Percentiles rank a stretch among this genome's conserved stretches.
These are phyloP conservation scores for Penicillium sp. DNA, from an alignment of 2,329 filamentous ascomycete genomes.

Conservation along the genomic window DNA sequence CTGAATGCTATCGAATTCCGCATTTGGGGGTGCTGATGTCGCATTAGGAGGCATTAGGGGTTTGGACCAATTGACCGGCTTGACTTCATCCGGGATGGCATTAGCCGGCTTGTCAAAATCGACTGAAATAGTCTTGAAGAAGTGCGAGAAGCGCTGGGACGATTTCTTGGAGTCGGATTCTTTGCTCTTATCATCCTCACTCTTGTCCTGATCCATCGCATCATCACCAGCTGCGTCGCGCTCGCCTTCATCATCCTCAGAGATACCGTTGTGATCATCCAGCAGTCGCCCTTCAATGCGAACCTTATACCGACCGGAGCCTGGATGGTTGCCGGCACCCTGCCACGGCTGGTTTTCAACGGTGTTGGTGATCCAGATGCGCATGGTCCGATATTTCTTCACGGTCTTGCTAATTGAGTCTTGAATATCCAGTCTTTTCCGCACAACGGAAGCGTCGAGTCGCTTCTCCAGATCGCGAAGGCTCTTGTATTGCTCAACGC, in stretches of 20 bases:
- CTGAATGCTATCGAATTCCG: constrained; percentile 85
- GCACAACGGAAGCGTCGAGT: constrained; percentile 88
- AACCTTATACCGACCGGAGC: constrained; percentile 65
- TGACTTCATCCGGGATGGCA: constrained; percentile 44
- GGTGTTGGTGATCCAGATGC: constrained; percentile 93
- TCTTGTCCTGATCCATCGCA: constrained; percentile 62
- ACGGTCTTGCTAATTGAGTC: constrained; percentile 74
- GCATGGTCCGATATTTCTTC: constrained; percentile 80
- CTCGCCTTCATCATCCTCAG: constrained; percentile 46
- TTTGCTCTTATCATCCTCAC: constrained; percentile 31
- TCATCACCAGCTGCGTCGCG: constrained; percentile 34
- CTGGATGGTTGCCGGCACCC: constrained; percentile 32
- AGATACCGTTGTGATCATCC: constrained; percentile 62
- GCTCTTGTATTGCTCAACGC: constrained; percentile 76
- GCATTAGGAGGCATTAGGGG: constrained; percentile 57
- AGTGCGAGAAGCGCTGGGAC: constrained; percentile 48
- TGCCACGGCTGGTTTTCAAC: constrained; percentile 96
- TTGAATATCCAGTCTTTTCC: constrained; percentile 87
- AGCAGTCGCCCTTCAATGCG: constrained; percentile 88
- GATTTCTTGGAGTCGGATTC: constrained; percentile 28
- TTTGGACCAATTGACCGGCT: constrained; percentile 80
- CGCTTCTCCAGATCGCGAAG: constrained; percentile 83
- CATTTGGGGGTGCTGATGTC: constrained; percentile 59
- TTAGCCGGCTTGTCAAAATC: constrained; percentile 50
- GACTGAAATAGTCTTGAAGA: constrained; percentile 54